Evolutionary conservation across 345 rosid genomes (phyloP).

Genomic region (Eucalyptus tenuipes): DNA sequence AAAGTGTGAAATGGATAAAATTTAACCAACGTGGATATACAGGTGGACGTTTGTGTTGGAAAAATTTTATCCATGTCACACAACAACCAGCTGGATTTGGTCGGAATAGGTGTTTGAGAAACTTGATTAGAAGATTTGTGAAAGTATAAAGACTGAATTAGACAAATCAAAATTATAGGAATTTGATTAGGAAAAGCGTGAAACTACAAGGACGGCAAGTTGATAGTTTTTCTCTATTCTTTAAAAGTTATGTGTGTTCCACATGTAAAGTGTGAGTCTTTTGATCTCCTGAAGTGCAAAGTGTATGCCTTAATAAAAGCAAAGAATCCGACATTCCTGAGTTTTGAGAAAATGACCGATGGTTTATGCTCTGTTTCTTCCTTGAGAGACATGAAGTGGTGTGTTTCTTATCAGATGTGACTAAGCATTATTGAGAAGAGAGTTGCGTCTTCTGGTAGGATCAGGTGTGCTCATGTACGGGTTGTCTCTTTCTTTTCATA

Average conservation of each 20-base stretch:
- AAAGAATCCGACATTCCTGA: not conserved
- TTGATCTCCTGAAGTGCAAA: not conserved
- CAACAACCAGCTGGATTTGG: not conserved
- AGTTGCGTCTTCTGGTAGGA: not conserved
- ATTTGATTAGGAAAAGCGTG: not conserved
- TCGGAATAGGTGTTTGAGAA: not conserved
- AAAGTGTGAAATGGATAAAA: not conserved
- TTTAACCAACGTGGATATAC: not conserved
- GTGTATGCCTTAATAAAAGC: not conserved
- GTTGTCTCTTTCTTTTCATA: not conserved
- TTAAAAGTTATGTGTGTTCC: not conserved
- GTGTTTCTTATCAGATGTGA: not conserved
- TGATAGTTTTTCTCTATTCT: not conserved
- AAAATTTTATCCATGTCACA: not conserved
- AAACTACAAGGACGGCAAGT: not conserved
- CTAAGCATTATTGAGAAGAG: not conserved
- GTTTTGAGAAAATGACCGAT: too few relatives aligned
- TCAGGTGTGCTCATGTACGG: not conserved
- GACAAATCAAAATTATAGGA: not conserved
- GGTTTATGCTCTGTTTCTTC: not conserved
- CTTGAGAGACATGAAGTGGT: not conserved
- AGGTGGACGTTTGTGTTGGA: rapidly evolving
- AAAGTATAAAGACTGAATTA: not conserved
- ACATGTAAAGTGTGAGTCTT: not conserved
- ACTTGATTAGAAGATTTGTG: not conserved